Percentiles rank a stretch among this genome's conserved stretches.
These are phyloP conservation scores for Erysimum cheiri DNA, from an alignment of 441 rosid genomes.

Conservation along the genomic window DNA sequence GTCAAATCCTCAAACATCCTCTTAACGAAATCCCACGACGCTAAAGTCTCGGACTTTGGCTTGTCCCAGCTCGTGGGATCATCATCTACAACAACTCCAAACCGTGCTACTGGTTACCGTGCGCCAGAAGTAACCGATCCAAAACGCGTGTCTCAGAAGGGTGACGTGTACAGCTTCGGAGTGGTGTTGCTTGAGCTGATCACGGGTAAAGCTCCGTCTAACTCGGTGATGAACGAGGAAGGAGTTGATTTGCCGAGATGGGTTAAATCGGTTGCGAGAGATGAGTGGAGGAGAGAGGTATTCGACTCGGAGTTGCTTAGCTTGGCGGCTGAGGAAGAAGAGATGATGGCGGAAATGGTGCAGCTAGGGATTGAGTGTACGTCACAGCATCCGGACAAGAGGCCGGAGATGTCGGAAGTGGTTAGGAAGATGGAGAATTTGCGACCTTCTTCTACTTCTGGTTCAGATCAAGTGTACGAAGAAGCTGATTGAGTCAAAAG, in stretches of 20 bases:
- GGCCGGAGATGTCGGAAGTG: constrained; percentile 77
- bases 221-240: constrained; percentile 83
- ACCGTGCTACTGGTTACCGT: constrained; percentile 80
- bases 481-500: constrained; percentile 35
- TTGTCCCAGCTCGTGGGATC: constrained; percentile 66
- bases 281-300: constrained; percentile 93
- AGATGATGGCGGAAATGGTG: constrained; percentile 74
- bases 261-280: constrained; percentile 86
- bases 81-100: constrained; percentile 54
- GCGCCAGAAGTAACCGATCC: constrained; percentile 98
- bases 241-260: constrained; percentile 95
- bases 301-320: constrained; percentile 87
- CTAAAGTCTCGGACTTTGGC: constrained; percentile 88
- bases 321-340: constrained; percentile 67
- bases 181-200: constrained; percentile 83
- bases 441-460: constrained; percentile 32
- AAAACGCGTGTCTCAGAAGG: constrained; percentile 84
- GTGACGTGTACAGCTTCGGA: constrained; percentile 93
- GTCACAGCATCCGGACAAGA: constrained; percentile 80
- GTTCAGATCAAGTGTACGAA: constrained; percentile 44
- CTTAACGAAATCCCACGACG: constrained; percentile 68
- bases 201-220: constrained; percentile 89
- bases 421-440: constrained; percentile 64
- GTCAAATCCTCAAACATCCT: constrained; percentile 92
- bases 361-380: constrained; percentile 90